Conservation (phyloP, 768 basidiomycete species). For the Boletus rubroflammeus region DNA sequence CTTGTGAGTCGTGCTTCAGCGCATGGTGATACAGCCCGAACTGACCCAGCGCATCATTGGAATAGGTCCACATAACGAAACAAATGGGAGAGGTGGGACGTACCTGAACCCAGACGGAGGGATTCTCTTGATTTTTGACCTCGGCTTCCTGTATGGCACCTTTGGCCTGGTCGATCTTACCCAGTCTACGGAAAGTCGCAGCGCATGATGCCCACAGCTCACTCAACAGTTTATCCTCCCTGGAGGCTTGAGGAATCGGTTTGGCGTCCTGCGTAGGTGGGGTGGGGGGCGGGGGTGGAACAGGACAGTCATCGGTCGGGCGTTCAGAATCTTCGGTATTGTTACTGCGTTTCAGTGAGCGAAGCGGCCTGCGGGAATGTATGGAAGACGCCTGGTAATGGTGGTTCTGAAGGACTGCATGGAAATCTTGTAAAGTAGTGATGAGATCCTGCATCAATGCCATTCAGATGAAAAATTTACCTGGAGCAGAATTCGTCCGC, state of each 20-base stretch:
- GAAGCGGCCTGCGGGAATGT: slow-evolving; percentile 67
- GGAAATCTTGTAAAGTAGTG: slow-evolving; percentile 51
- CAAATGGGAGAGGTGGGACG: slow-evolving; percentile 14
- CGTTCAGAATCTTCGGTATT: slow-evolving; percentile 33
- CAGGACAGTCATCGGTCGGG: slow-evolving; percentile 34
- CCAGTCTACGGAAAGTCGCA: slow-evolving; percentile 86
- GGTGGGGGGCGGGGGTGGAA: slow-evolving; percentile 30
- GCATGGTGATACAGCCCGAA: slow-evolving; percentile 72
- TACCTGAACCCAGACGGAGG: slow-evolving; percentile 94
- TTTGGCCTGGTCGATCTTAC: slow-evolving; percentile 85
- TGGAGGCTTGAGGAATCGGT: slow-evolving; percentile 39
- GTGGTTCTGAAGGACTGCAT: slow-evolving; percentile 55
- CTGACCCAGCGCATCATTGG: slow-evolving; percentile 35
- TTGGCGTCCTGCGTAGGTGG: slow-evolving; percentile 36
- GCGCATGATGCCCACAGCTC: slow-evolving; percentile 93
- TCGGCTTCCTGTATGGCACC: slow-evolving; percentile 96
- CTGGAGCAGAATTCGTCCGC: slow-evolving; percentile 65
- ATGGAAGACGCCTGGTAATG: slow-evolving; percentile 79
- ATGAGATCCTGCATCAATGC: slow-evolving; percentile 1
- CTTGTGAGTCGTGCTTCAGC: slow-evolving; percentile 53
- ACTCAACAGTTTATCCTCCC: slow-evolving; percentile 67
- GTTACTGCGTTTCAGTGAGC: slow-evolving; percentile 41
- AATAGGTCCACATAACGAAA: neutral
- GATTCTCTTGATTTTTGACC: slow-evolving; percentile 78
- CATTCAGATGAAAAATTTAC: slow-evolving; percentile 35